A percentile compares a stretch with the other conserved stretches of the same genome.
Evolutionary conservation across 495 filamentous ascomycete species (phyloP).

Genomic region (Opeltia flavorubescens): DNA sequence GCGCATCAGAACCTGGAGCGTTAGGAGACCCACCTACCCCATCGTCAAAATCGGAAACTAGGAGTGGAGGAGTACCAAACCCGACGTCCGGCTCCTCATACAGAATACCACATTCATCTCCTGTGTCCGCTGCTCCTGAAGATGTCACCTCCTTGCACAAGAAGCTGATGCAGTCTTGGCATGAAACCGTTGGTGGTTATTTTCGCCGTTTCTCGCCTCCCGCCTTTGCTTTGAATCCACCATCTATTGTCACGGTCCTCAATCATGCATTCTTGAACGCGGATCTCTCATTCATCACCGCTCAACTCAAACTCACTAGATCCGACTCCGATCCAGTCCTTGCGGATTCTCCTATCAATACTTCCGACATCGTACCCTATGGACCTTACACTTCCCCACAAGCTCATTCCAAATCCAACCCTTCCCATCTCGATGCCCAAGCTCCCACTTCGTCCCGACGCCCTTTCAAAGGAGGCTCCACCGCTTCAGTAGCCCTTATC

Average conservation of each 20-base stretch:
- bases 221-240: conserved; percentile 33
- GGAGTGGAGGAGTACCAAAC: not conserved
- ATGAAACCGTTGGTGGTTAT: conserved; percentile 77
- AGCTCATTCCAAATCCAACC: conserved; percentile 47
- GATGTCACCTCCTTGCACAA: conserved; percentile 47
- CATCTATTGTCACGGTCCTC: conserved; percentile 47
- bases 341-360: conserved; percentile 63
- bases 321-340: conserved; percentile 53
- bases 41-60: not conserved
- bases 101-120: not conserved
- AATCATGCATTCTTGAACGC: conserved; percentile 85
- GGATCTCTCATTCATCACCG: conserved; percentile 83
- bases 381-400: not conserved
- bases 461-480: conserved; percentile 84
- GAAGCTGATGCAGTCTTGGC: conserved; percentile 62
- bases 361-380: conserved; percentile 44
- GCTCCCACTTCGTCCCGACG: conserved; percentile 63
- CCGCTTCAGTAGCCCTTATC: conserved; percentile 75
- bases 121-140: conserved; percentile 3
- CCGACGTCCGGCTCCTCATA: not conserved
- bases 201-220: conserved; percentile 76
- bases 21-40: not conserved
- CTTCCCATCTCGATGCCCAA: conserved; percentile 46
- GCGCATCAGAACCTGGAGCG: not conserved
- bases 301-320: conserved; percentile 51